Conservation (phyloP, 148 eudicot species). For the Vaccinium macrocarpon region DNA sequence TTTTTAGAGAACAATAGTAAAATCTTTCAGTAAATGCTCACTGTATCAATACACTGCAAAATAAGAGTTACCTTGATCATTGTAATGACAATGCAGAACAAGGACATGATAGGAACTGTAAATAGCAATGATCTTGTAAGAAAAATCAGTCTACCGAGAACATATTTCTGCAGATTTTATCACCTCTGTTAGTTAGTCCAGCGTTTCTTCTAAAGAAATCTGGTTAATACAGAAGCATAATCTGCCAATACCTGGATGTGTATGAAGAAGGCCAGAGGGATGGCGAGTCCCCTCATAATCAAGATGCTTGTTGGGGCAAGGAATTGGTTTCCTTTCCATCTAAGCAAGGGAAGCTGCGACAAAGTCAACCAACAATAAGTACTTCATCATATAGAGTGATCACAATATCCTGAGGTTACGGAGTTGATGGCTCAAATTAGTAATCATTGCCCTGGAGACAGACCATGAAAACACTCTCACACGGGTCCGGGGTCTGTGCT, state of each 20-base stretch:
- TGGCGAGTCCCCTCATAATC: slow-evolving; percentile 11
- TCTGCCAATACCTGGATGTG: slow-evolving; percentile 19
- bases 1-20: too few species aligned
- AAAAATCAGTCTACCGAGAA: slow-evolving; percentile 16
- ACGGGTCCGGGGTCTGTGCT: too few species aligned
- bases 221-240: not conserved
- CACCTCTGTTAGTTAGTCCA: not conserved
- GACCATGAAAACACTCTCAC: too few species aligned
- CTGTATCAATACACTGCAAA: not conserved
- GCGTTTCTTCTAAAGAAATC: not conserved
- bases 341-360: slow-evolving; percentile 18
- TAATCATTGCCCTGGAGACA: too few species aligned
- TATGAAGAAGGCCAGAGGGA: slow-evolving; percentile 15
- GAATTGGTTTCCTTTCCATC: slow-evolving; percentile 23
- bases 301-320: slow-evolving; percentile 19
- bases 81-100: slow-evolving; percentile 20
- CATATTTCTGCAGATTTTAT: slow-evolving; percentile 15
- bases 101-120: slow-evolving; percentile 6
- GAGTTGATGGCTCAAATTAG: too few species aligned
- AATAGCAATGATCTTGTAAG: slow-evolving; percentile 18
- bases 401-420: not conserved
- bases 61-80: slow-evolving; percentile 19
- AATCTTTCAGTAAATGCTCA: too few species aligned
- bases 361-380: not conserved
- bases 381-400: too few species aligned